A percentile compares a stretch with the other conserved stretches of the same genome.
phyloP scores from a whole-genome alignment of 169 alveolate genomes.

The Eimeria sp. region DNA sequence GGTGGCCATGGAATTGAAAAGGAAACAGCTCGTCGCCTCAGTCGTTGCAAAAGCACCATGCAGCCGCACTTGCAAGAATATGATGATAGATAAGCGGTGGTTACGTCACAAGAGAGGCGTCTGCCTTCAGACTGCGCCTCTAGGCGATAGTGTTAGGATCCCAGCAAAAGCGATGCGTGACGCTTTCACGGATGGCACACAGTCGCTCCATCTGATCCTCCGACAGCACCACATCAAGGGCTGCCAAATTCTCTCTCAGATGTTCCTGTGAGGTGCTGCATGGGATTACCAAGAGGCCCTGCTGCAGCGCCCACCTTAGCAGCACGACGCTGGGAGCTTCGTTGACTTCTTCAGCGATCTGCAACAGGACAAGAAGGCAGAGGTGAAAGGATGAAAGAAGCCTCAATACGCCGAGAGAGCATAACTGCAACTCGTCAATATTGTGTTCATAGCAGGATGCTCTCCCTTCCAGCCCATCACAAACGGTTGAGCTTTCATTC shows the following conservation, averaged over 20 bases:
- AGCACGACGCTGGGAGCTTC: slow-evolving; percentile 56
- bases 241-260: slow-evolving; percentile 31
- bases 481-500: too few relatives aligned
- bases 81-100: too few relatives aligned
- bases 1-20: too few relatives aligned
- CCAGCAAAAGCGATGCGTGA: slow-evolving; percentile 78
- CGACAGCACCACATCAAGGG: slow-evolving; percentile 37
- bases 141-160: slow-evolving; percentile 74
- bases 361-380: neutral
- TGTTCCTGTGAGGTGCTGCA: slow-evolving; percentile 63
- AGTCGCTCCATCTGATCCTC: slow-evolving; percentile 71
- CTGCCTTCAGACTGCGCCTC: too few relatives aligned
- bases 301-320: slow-evolving; percentile 80
- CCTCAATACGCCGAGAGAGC: too few relatives aligned
- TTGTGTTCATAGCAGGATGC: too few relatives aligned
- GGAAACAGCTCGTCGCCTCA: neutral
- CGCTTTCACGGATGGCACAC: slow-evolving; percentile 15
- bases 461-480: too few relatives aligned
- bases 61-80: neutral
- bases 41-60: neutral
- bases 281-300: slow-evolving; percentile 66
- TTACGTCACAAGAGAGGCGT: too few relatives aligned
- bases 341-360: slow-evolving; percentile 46
- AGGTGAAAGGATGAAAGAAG: too few relatives aligned
- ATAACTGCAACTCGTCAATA: too few relatives aligned